phyloP scores from a whole-genome alignment of 73 alveolate species.

The Diophrys sp. region DNA sequence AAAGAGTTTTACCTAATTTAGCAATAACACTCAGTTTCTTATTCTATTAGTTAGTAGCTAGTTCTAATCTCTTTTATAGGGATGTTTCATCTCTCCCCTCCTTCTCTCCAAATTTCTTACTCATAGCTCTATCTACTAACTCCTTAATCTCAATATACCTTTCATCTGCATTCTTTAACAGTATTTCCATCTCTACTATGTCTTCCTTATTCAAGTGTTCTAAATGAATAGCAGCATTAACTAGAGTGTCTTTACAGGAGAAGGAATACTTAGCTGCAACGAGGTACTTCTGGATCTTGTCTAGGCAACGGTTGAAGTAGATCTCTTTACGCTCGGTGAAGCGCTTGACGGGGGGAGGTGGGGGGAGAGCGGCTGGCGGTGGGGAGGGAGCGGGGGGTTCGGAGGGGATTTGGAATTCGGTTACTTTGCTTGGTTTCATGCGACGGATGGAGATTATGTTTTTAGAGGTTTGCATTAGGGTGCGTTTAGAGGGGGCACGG shows the following conservation, averaged over 20 bases:
- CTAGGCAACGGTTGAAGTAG: background rate
- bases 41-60: background rate
- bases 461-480: too few relatives aligned
- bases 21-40: background rate
- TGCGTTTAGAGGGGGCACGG: too few relatives aligned
- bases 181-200: background rate
- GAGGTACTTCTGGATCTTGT: background rate
- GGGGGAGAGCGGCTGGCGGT: background rate
- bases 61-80: background rate
- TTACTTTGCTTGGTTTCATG: background rate
- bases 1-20: background rate
- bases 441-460: too few relatives aligned
- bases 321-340: background rate
- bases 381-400: background rate
- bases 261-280: background rate
- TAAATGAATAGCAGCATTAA: background rate
- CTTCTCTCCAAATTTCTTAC: background rate
- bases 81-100: background rate
- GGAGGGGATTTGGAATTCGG: background rate
- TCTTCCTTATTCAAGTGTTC: background rate
- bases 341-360: background rate
- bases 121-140: background rate
- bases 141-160: background rate
- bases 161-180: background rate
- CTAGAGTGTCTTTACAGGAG: background rate